Evolutionary conservation across 306 rosid genomes (phyloP).

Genomic region (Malus asiatica): DNA sequence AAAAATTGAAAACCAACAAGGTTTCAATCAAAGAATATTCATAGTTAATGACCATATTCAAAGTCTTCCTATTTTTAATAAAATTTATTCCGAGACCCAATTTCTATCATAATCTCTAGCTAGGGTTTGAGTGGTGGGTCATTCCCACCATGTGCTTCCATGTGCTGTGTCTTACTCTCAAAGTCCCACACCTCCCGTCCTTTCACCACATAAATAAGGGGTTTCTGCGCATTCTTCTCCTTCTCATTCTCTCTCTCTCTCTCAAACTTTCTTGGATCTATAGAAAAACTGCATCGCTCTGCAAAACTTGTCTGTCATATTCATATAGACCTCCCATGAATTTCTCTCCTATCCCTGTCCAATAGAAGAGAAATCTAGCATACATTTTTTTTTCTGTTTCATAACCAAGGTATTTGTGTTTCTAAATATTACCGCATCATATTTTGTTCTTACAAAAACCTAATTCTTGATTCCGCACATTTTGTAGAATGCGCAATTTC

Average conservation of each 20-base stretch:
- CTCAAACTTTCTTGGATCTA: conserved; percentile 38
- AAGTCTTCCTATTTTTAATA: too few relatives aligned
- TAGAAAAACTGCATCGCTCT: conserved; percentile 26
- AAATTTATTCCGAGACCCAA: too few relatives aligned
- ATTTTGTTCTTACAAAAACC: too few relatives aligned
- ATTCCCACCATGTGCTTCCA: conserved; percentile 86
- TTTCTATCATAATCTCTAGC: conserved; percentile 32
- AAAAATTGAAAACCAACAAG: too few relatives aligned
- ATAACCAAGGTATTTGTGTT: not conserved
- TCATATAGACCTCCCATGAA: not conserved
- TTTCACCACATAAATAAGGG: conserved; percentile 52
- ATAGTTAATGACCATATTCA: too few relatives aligned
- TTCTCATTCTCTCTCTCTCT: conserved; percentile 21
- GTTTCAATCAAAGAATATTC: too few relatives aligned
- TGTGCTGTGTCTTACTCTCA: conserved; percentile 81
- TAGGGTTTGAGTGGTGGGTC: conserved; percentile 72
- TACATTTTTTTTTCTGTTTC: too few relatives aligned
- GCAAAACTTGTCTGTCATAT: conserved; percentile 13
- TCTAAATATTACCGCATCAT: not conserved
- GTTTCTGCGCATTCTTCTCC: conserved; percentile 37
- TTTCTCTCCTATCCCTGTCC: conserved; percentile 12
- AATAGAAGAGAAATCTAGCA: conserved; percentile 4
- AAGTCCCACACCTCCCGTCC: conserved; percentile 58
- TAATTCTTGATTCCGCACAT: not conserved
- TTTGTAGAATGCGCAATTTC: conserved; percentile 40